phyloP scores from a whole-genome alignment of 2,329 filamentous ascomycete genomes.

The Ilyonectria mors-panacis region DNA sequence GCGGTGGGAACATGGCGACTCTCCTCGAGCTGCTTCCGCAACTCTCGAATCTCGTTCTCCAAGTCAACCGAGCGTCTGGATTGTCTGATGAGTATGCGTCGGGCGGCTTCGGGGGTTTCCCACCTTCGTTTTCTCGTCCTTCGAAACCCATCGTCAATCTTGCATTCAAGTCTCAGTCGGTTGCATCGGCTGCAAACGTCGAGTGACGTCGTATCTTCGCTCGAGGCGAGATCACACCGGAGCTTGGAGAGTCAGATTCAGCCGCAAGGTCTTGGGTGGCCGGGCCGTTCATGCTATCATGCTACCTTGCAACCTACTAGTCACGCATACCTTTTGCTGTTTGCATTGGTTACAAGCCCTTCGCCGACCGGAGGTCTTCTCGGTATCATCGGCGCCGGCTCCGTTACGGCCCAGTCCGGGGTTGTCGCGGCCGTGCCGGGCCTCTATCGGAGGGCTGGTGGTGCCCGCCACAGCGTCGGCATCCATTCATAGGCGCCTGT shows the following conservation, averaged over 20 bases:
- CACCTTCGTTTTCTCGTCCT: slow-evolving; percentile 12
- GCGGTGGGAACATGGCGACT: not conserved
- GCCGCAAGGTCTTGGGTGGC: too few relatives aligned
- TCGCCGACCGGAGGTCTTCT: slow-evolving; percentile 11
- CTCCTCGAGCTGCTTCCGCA: slow-evolving; percentile 1
- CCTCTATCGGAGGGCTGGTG: too few relatives aligned
- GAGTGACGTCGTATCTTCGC: not conserved
- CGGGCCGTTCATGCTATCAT: too few relatives aligned
- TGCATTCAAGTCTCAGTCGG: slow-evolving; percentile 3
- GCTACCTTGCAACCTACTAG: too few relatives aligned
- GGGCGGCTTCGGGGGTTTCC: not conserved
- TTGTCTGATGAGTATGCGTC: not conserved
- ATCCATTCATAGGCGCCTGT: too few relatives aligned
- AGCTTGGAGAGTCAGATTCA: not conserved
- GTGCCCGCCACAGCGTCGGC: too few relatives aligned
- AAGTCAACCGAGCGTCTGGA: slow-evolving; percentile 7
- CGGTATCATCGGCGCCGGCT: slow-evolving; percentile 1
- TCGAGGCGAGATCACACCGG: slow-evolving; percentile 4
- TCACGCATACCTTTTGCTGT: slow-evolving; percentile 6
- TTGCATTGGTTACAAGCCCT: slow-evolving; percentile 13
- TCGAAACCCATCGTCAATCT: slow-evolving; percentile 3
- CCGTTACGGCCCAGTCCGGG: not conserved
- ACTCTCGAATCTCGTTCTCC: slow-evolving; percentile 2
- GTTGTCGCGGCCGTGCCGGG: not conserved
- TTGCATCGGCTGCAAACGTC: not conserved